A percentile compares a stretch with the other conserved stretches of the same genome.
Evolutionary conservation across 805 yeast genomes (phyloP).

Genomic region (Lipomyces anomalus): DNA sequence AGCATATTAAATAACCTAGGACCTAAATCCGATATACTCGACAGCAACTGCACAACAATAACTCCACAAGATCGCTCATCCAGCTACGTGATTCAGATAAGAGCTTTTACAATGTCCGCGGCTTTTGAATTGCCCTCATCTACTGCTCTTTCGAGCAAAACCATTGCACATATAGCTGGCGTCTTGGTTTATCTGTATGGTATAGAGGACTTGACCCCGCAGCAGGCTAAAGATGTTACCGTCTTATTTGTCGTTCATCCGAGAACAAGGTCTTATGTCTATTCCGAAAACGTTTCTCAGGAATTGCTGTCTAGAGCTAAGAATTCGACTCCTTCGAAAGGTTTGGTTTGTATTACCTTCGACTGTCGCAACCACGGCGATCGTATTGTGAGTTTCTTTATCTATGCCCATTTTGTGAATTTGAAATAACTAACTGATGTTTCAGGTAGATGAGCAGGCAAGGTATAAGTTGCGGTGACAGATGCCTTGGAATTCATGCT

Average conservation of each 20-base stretch:
- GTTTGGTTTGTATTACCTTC: constrained; percentile 44
- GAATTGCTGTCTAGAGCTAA: constrained; percentile 29
- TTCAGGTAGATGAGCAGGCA: constrained; percentile 7
- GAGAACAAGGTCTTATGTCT: constrained; percentile 38
- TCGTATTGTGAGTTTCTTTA: constrained; percentile 31
- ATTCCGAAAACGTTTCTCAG: constrained; percentile 40
- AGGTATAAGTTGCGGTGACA: constrained; percentile 6
- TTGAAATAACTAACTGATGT: too few relatives aligned
- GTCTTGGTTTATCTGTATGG: constrained; percentile 43
- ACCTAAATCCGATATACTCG: too few relatives aligned
- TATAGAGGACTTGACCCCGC: constrained; percentile 30
- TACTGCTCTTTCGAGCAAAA: constrained; percentile 16
- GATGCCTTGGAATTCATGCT: background rate
- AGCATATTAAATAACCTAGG: too few relatives aligned
- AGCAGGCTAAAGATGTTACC: constrained; percentile 29
- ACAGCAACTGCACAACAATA: too few relatives aligned
- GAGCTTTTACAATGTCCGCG: too few relatives aligned
- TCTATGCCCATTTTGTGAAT: background rate
- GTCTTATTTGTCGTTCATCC: constrained; percentile 47
- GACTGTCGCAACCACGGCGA: constrained; percentile 56
- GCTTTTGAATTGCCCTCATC: constrained; percentile 21
- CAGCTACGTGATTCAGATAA: too few relatives aligned
- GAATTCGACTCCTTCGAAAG: constrained; percentile 18
- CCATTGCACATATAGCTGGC: constrained; percentile 39
- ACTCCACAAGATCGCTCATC: too few relatives aligned